Evolutionary conservation across 768 basidiomycete genomes (phyloP).

Genomic region (Trametes punicea): DNA sequence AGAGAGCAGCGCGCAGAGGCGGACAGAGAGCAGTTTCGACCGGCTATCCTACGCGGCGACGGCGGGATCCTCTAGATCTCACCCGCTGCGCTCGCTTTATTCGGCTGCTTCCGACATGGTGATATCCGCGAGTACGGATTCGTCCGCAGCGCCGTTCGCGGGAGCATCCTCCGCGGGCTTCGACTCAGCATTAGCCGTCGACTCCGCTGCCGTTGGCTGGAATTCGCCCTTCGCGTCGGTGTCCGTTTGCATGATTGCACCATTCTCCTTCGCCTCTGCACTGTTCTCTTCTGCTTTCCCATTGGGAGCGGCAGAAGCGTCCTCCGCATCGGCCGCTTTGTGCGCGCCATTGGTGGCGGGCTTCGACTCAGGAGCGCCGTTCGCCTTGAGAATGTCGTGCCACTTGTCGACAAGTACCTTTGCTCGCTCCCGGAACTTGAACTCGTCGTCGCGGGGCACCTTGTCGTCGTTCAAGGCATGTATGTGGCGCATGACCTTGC

Average conservation of each 20-base stretch:
- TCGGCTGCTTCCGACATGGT: constrained; percentile 29
- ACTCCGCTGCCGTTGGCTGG: constrained; percentile 17
- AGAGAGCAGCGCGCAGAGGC: not conserved
- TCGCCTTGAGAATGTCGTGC: constrained; percentile 50
- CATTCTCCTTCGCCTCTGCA: constrained; percentile 14
- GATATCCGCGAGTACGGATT: constrained; percentile 26
- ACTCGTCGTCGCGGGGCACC: constrained; percentile 64
- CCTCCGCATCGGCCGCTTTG: constrained; percentile 24
- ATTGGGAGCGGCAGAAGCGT: constrained; percentile 16
- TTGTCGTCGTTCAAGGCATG: constrained; percentile 48
- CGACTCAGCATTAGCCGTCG: constrained; percentile 16
- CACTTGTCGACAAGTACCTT: constrained; percentile 67
- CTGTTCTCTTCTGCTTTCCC: constrained; percentile 21
- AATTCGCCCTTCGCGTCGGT: constrained; percentile 30
- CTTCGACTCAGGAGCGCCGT: constrained; percentile 25
- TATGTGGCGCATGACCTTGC: constrained; percentile 88
- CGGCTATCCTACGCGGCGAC: not conserved
- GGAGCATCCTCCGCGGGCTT: constrained; percentile 19
- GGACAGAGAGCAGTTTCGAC: not conserved
- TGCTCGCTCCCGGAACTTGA: constrained; percentile 70
- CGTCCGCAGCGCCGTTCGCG: constrained; percentile 23
- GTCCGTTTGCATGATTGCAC: constrained; percentile 37
- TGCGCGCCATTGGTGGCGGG: constrained; percentile 25
- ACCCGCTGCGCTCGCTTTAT: not conserved
- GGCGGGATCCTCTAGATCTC: not conserved